These are phyloP conservation scores for Sesbania bispinosa DNA, from an alignment of 306 rosid genomes.

Conservation along the genomic window DNA sequence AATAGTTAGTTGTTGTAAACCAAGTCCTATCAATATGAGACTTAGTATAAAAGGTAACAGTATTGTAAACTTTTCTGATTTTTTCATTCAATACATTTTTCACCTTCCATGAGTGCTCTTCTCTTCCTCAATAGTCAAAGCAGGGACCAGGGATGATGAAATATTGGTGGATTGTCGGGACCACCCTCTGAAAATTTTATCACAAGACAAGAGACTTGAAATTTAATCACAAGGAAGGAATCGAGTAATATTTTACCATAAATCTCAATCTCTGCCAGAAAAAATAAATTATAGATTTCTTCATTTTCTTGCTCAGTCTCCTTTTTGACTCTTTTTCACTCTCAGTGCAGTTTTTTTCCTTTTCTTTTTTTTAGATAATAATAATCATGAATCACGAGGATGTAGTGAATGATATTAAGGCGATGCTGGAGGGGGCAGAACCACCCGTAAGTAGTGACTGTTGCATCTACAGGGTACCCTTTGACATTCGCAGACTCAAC, in stretches of 20 bases:
- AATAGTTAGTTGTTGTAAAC: no score
- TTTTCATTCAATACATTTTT: no score
- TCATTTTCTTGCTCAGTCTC: not conserved
- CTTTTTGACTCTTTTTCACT: not conserved
- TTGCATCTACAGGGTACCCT: constrained; percentile 34
- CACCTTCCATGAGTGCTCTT: no score
- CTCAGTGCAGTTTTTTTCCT: not conserved
- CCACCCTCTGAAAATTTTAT: no score
- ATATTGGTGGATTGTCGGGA: no score
- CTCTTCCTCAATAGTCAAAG: no score
- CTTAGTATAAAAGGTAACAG: no score
- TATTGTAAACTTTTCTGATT: no score
- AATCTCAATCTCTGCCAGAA: not conserved
- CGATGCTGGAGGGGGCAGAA: not conserved
- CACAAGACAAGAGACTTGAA: no score
- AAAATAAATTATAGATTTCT: not conserved
- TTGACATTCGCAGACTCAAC: constrained; percentile 10
- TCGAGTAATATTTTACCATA: not conserved
- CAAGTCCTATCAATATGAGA: no score
- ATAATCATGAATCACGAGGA: not conserved
- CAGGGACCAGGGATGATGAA: no score
- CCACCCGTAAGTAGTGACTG: not conserved
- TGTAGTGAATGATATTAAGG: not conserved
- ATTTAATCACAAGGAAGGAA: not conserved
- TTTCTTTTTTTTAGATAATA: not conserved